Evolutionary conservation across 1,284 basidiomycete species (phyloP), one percentile per base, ranked within the genome.

Genomic region (Bjerkandera adusta): DNA sequence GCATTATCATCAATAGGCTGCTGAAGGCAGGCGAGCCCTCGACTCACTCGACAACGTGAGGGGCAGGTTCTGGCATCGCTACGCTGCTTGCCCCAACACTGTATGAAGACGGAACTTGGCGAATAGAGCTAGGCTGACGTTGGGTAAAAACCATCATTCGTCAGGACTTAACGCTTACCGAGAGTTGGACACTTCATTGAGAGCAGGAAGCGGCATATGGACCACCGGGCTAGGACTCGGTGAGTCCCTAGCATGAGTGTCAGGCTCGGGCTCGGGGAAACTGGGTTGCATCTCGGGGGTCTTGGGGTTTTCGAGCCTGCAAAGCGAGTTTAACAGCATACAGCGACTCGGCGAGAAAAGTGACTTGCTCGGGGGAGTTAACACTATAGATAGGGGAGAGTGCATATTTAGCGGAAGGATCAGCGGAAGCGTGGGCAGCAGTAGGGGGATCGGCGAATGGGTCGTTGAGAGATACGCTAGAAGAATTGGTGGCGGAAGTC

Each of bases 191-290:
- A 72, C 66, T 43, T 71, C 69, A 18, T 63, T 52, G 56, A 64
- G 57, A 3, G 66, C 52, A 2, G 71, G 71, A 8, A 72, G 57
- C 4, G 71, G 68, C 42, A 69, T 60, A 10, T 57, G n/a, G n/a
- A n/a, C 36, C 2, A 60, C 42, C 0, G 61, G 59, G 1, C 55
- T 49, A 13, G 57, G 53, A 5, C 5, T 53, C 41, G 2, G 10
- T 26, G 20, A 20, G 16, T 13, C 24, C 26, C 24, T 30, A 7
- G 39, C 27, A 26, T 41, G 26, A 5, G 24, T 5, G 36, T 25
- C 36, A 55, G 21, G 32, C 12, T 41, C 47, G 1, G 66, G 61
- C 30, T 56, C 63, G 18, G 36, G 51, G n/a, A 57, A 50, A 18
- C 48, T 39, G 12, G 66, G 5, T 47, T 64, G 43, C 18, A 43